phyloP scores from a whole-genome alignment of 2,329 filamentous ascomycete species.

The Penicillium expansum region DNA sequence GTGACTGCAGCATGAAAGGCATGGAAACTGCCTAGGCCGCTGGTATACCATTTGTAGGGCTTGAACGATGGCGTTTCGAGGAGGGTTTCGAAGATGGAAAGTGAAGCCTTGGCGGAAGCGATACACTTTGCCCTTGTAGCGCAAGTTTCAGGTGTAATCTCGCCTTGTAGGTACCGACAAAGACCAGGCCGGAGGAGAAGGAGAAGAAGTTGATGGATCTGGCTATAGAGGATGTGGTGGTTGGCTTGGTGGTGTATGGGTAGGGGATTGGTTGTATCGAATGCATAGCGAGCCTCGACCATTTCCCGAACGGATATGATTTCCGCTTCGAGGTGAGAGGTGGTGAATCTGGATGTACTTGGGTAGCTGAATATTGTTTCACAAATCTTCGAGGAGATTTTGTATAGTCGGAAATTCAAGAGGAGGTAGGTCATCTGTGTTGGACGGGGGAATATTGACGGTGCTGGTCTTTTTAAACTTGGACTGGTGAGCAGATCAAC shows the following conservation, averaged over 20 bases:
- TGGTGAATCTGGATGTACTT: conserved; percentile 20
- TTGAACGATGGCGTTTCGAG: conserved; percentile 32
- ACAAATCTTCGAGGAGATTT: conserved; percentile 38
- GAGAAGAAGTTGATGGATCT: conserved; percentile 39
- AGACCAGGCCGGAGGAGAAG: conserved; percentile 39
- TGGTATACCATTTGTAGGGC: conserved; percentile 43
- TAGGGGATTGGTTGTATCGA: conserved; percentile 27
- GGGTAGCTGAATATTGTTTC: conserved; percentile 33
- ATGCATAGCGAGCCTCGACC: conserved; percentile 32
- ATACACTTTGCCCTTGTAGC: conserved; percentile 33
- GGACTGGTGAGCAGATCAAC: conserved; percentile 32
- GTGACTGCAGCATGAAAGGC: conserved; percentile 42
- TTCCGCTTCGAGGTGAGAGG: conserved; percentile 30
- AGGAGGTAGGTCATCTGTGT: conserved; percentile 46
- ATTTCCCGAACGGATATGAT: conserved; percentile 31
- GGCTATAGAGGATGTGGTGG: conserved; percentile 42
- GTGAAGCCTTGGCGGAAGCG: conserved; percentile 33
- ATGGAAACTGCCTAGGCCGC: conserved; percentile 41
- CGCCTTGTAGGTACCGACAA: conserved; percentile 33
- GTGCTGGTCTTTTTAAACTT: conserved; percentile 4
- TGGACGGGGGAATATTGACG: conserved; percentile 26
- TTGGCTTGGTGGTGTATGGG: conserved; percentile 39
- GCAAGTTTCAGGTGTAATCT: conserved; percentile 30
- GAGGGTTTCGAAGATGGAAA: conserved; percentile 35
- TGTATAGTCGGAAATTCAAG: conserved; percentile 38